Percentiles rank a stretch among this genome's conserved stretches.
Conservation (phyloP, 1,139 yeast species). For the Williopsis jadinii region DNA sequence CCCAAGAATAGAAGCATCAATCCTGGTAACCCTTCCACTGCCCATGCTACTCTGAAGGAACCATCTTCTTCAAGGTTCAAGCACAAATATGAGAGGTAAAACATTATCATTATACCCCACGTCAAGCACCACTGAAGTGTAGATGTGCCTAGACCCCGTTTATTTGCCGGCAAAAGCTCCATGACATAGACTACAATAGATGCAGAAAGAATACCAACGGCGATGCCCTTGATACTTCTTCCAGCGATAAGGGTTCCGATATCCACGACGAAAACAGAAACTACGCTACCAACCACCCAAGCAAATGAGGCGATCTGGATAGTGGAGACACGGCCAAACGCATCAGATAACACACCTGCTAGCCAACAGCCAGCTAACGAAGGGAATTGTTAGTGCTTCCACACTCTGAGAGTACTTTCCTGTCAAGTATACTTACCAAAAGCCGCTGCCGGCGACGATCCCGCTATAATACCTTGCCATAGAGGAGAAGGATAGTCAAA, state of each 20-base stretch:
- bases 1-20: constrained; percentile 33
- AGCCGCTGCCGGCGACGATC: constrained; percentile 37
- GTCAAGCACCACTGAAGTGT: constrained; percentile 64
- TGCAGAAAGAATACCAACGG: constrained; percentile 67
- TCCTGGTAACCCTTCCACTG: constrained; percentile 60
- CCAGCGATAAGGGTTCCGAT: constrained; percentile 39
- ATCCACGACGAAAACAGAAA: constrained; percentile 26
- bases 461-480: constrained; percentile 34
- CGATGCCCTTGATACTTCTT: constrained; percentile 58
- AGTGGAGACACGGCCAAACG: constrained; percentile 24
- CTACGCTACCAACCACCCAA: constrained; percentile 29
- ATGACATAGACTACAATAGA: constrained; percentile 68
- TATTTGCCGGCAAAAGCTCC: constrained; percentile 61
- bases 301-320: constrained; percentile 23
- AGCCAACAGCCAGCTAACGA: constrained; percentile 26
- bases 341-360: constrained; percentile 23
- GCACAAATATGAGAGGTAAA: constrained; percentile 58
- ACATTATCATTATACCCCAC: constrained; percentile 53
- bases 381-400: constrained; percentile 2
- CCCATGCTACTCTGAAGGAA: constrained; percentile 67
- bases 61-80: constrained; percentile 38
- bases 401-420: neutral
- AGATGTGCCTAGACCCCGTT: constrained; percentile 64
- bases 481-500: constrained; percentile 38
- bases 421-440: constrained; percentile 16